Percentiles rank a stretch among this genome's conserved stretches.
phyloP scores from a whole-genome alignment of 495 filamentous ascomycete species.

The Aspergillus bertholletiae region DNA sequence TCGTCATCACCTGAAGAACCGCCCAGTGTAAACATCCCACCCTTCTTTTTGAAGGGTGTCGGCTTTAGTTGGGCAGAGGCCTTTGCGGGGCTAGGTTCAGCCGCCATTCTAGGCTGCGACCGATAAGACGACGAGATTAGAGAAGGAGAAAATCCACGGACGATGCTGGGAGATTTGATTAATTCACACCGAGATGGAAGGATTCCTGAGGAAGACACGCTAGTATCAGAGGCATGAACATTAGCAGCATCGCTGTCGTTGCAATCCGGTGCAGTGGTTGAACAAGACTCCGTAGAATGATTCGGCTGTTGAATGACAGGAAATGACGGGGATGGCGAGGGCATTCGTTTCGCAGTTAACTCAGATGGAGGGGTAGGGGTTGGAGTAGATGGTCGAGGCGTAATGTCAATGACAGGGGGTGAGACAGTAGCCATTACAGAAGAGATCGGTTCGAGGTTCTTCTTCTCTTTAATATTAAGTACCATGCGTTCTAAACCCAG shows the following conservation, averaged over 20 bases:
- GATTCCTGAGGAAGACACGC: conserved; percentile 43
- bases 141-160: conserved; percentile 84
- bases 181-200: conserved; percentile 34
- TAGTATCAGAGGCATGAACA: conserved; percentile 47
- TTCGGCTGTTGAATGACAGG: conserved; percentile 22
- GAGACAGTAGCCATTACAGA: conserved; percentile 37
- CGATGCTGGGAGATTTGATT: conserved; percentile 68
- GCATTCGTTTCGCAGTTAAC: conserved; percentile 22
- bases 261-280: conserved; percentile 48
- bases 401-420: conserved; percentile 53
- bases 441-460: conserved; percentile 58
- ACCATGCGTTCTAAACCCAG: conserved; percentile 87
- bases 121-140: conserved; percentile 70
- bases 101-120: conserved; percentile 53
- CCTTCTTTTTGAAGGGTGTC: conserved; percentile 53
- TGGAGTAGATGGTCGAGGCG: conserved; percentile 41
- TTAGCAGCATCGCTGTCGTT: conserved; percentile 42
- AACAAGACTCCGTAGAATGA: conserved; percentile 52
- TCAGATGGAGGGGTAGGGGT: conserved; percentile 39
- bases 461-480: conserved; percentile 76
- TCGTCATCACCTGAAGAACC: conserved; percentile 75
- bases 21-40: conserved; percentile 71
- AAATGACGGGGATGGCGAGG: conserved; percentile 4
- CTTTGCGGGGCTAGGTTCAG: conserved; percentile 46
- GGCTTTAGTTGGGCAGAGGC: conserved; percentile 38